Evolutionary conservation across 148 eudicot species (phyloP), one percentile per base, ranked within the genome.

Genomic region (Diospyros kaki): DNA sequence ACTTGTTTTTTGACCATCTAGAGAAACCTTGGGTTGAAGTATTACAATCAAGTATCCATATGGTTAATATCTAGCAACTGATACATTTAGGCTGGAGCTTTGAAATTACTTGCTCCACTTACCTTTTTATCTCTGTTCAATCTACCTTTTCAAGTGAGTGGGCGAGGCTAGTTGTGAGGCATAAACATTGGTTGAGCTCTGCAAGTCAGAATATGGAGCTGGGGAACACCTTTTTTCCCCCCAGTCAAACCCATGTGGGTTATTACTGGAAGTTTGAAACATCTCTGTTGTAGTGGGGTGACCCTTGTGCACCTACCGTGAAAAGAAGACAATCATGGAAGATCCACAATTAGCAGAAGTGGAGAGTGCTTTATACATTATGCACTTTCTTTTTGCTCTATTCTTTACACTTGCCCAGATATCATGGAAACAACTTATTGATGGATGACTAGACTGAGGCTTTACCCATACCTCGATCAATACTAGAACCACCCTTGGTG

Each of bases 121-220:
- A 48, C 8, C 52, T 8, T 8, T 48, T 48, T 48, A 0, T 4
- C 4, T 48, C 4, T 8, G 8, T 8, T 48, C 52, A 28, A 28
- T 28, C 53, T 64, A 40, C 61, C 73, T 79, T 85, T 86, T 79
- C 64, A 77, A 77, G 78, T 71, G 74, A 86, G 87, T 84, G 80
- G 84, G 84, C 80, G 78, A 71, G 67, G 44, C 62, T 17, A 65
- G 46, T 0, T n/a, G 50, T 53, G n/a, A 63, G 48, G 77, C 60
- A 54, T 11, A 17, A 12, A 52, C 52, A 48, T 4, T 13, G 52
- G 71, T 42, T 12, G 64, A 74, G 74, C 59, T 52, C 61, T 14
- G 59, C 15, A 39, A 5, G 69, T 52, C 41, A 40, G 14, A 41
- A 4, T 4, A 46, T 7, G 11, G 8, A 48, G 52, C 52, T 48